Percentiles rank a stretch among this genome's conserved stretches.
Evolutionary conservation across 139 green algal species (phyloP).

Genomic region (Ulvella scutata): DNA sequence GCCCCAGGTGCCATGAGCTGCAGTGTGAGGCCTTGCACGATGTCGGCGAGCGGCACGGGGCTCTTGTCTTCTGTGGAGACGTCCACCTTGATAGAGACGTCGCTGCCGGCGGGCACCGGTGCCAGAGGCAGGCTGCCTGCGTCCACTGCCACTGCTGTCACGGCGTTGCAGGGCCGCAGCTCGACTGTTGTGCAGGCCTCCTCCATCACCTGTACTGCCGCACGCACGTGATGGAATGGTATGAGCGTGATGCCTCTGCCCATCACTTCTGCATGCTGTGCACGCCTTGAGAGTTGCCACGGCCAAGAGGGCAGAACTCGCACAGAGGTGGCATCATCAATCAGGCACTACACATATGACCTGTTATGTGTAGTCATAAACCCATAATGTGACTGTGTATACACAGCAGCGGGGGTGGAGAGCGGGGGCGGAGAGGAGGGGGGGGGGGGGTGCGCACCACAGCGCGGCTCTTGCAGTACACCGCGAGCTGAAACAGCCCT

Average conservation of each 20-base stretch:
- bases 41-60: neutral
- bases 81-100: neutral
- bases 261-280: too few relatives aligned
- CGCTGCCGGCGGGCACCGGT: neutral
- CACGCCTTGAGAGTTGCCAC: too few relatives aligned
- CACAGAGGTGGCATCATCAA: too few relatives aligned
- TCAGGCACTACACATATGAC: too few relatives aligned
- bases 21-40: neutral
- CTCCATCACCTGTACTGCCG: neutral
- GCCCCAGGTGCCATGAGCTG: neutral
- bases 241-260: too few relatives aligned
- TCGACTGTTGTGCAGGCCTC: neutral
- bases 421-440: too few relatives aligned
- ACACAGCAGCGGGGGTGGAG: too few relatives aligned
- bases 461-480: neutral
- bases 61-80: neutral
- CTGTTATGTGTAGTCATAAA: too few relatives aligned
- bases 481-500: neutral
- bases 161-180: neutral
- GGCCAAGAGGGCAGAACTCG: too few relatives aligned
- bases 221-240: too few relatives aligned
- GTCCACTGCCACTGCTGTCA: neutral
- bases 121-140: neutral
- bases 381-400: too few relatives aligned
- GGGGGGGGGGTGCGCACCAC: neutral